Evolutionary conservation across 2,329 filamentous ascomycete species (phyloP).

Genomic region (Geosmithia flava): DNA sequence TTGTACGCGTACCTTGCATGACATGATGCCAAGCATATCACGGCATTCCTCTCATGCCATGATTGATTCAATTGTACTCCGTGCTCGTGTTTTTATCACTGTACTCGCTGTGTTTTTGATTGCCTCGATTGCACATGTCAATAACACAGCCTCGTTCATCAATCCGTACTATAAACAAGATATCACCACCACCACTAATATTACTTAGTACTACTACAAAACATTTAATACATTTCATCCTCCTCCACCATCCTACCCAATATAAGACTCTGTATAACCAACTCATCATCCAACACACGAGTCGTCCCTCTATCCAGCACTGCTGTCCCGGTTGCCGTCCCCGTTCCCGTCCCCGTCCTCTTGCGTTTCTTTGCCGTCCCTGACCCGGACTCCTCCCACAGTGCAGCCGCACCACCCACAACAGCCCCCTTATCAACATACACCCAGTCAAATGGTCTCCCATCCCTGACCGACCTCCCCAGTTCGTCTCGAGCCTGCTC

Average conservation of each 20-base stretch:
- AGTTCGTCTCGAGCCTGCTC: constrained; percentile 52
- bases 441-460: constrained; percentile 57
- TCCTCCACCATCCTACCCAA: constrained; percentile 65
- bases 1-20: neutral
- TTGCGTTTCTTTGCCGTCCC: constrained; percentile 26
- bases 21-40: no score
- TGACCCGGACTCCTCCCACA: constrained; percentile 14
- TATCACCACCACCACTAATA: no score
- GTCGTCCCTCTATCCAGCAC: constrained; percentile 26
- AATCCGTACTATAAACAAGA: no score
- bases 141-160: no score
- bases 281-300: constrained; percentile 67
- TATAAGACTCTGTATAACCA: constrained; percentile 87
- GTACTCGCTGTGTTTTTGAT: no score
- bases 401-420: constrained; percentile 27
- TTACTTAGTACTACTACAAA: no score
- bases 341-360: constrained; percentile 15
- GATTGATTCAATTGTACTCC: no score
- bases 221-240: constrained; percentile 22
- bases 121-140: no score
- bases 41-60: no score
- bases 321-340: no score
- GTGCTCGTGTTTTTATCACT: no score
- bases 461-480: constrained; percentile 31
- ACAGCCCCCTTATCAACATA: constrained; percentile 60